Base-by-base conservation (phyloP, 768 basidiomycete species). In the Auricularia sp. region DNA sequence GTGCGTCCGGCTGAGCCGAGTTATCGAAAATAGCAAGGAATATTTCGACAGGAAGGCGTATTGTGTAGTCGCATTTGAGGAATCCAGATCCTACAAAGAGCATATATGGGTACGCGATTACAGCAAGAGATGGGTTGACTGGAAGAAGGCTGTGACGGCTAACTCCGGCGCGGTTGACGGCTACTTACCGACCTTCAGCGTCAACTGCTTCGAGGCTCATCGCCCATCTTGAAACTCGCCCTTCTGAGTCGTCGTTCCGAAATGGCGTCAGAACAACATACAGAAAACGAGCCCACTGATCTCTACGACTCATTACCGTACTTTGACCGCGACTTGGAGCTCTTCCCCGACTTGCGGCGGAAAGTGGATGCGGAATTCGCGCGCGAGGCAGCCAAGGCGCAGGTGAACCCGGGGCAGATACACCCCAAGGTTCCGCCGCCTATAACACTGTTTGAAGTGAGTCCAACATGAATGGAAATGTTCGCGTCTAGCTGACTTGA, bases 241-340 rank as follows among this genome's bases (percentile, higher is more conserved):
- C 39, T 14, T 42, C 39, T 7, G 39, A 42, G 7, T 8, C 29
- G 29, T 29, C 29, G 29, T 29, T 29, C 29, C 29, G 29, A 29
- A 29, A 29, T 29, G 29, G 29, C 12, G 39, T 42, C 39, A 8
- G 39, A 42, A 42, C 39, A 42, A 14, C 39, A 42, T 14, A 42
- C 12, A 42, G 47, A 51, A 18, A 8, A 51, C 6, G 47, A 51
- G 6, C 6, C 47, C 10, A 18, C 3, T 18, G 78, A 79, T 64
- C 78, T 88, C 43, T 84, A 93, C 69, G 93, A 97, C 75, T 90
- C 93, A 33, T 80, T 97, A 67, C 94, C 94, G 18, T 98, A 97
- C 77, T 93, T 91, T 71, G 94, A 98, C 78, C 91, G 93, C 72
- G 93, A 97, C 73, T 81, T 95, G 62, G 89, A 93, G 66, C 83